Base-by-base conservation (phyloP, 768 basidiomycete species). In the Leccinum pellstonianum region DNA sequence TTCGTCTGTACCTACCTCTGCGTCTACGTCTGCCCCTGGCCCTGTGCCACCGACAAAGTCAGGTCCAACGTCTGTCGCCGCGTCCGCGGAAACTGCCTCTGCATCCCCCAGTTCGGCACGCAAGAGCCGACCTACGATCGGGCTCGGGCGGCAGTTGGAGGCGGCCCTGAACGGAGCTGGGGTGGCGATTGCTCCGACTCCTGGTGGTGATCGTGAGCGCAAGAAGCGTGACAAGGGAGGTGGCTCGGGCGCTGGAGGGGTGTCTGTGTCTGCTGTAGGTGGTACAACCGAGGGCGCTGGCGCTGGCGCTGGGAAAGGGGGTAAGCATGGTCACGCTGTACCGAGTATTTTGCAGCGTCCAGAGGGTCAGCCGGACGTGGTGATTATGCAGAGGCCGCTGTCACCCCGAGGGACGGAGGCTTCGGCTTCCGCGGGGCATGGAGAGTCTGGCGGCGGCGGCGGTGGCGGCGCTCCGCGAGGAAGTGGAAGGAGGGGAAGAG, bases 131-230 rank as follows among this genome's bases (percentile, higher is more conserved):
- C 86, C 87, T 1, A 77, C 87, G 10, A 73, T 90, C 33, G 87
- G 87, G 0, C 68, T 87, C 8, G 86, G 79, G 0, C 79, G 88
- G 12, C 86, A 90, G 14, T 86, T 91, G 55, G 88, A 90, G 64
- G 88, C 84, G 7, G 90, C 90, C 8, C 72, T 91, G 29, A 89
- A 73, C 58, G 84, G 86, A 0, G 83, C 84, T 1, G 86, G 85
- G 5, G 83, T 84, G 4, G 64, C 49, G 1, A 71, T 78, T n/a
- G 67, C 61, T 3, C 59, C 69, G 1, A 12, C 38, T 5, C 23
- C 64, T 2, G 8, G 27, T 4, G 10, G 37, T 2, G 64, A 68
- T 11, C 62, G 68, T 35, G 75, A 79, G 25, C 69, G 75, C 19
- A 78, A 75, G 66, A 67, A 63, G 38, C 73, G 71, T 9, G 78